Evolutionary conservation across 805 yeast genomes (phyloP).

Genomic region (Ogataea glucozyma): DNA sequence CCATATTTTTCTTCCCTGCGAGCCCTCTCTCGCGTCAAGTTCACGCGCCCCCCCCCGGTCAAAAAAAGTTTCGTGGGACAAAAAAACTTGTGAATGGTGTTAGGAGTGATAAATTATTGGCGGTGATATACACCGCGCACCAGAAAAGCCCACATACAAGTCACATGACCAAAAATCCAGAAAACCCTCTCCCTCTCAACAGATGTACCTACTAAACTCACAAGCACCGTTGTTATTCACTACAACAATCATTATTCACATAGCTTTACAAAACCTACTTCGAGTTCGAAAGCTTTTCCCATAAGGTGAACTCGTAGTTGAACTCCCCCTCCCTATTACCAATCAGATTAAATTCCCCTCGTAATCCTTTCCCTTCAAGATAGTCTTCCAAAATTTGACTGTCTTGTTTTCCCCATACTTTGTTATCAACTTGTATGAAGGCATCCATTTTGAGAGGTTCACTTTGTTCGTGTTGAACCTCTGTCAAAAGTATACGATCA

Average conservation of each 20-base stretch:
- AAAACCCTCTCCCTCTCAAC: no score
- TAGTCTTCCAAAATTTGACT: slow-evolving; percentile 38
- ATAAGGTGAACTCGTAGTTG: slow-evolving; percentile 60
- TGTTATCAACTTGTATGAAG: slow-evolving; percentile 3
- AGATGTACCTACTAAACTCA: no score
- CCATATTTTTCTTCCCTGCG: not conserved
- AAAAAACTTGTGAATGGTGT: not conserved
- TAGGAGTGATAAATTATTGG: not conserved
- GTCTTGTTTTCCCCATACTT: slow-evolving; percentile 41
- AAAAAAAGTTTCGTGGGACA: not conserved
- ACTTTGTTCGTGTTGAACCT: slow-evolving; percentile 44
- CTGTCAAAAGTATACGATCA: slow-evolving; percentile 66
- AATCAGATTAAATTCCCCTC: slow-evolving; percentile 30
- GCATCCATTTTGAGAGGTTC: slow-evolving; percentile 55
- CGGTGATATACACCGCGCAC: not conserved
- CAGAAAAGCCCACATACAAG: not conserved
- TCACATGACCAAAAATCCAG: not conserved
- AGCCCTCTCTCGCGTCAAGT: not conserved
- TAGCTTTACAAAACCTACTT: not conserved
- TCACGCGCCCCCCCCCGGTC: not conserved
- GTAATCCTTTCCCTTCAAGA: slow-evolving; percentile 40
- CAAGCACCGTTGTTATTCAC: not conserved
- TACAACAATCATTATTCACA: not conserved
- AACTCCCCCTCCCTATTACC: slow-evolving; percentile 43
- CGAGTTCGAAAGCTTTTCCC: slow-evolving; percentile 39